Evolutionary conservation across 192 early-diverging fungal genomes (phyloP).

Genomic region (Backusella psychrophila): DNA sequence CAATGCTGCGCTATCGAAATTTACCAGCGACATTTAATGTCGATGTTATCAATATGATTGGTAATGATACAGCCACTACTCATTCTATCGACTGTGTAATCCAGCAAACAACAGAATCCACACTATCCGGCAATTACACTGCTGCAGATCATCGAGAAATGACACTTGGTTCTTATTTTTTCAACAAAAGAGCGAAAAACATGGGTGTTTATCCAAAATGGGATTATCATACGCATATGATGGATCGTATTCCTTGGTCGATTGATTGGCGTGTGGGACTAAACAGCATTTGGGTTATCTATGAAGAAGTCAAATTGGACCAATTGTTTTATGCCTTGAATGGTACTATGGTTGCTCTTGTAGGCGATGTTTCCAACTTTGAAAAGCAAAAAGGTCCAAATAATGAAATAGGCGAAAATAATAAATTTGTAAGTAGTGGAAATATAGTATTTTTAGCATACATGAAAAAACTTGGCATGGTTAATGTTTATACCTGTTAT

Average conservation of each 20-base stretch:
- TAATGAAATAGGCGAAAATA: background rate
- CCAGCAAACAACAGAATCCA: background rate
- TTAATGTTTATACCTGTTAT: background rate
- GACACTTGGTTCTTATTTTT: constrained; percentile 69
- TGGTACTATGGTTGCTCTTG: constrained; percentile 78
- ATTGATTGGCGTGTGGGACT: constrained; percentile 56
- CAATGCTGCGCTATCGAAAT: constrained; percentile 34
- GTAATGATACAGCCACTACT: background rate
- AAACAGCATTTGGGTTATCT: constrained; percentile 66
- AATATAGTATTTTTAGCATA: background rate
- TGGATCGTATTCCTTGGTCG: constrained; percentile 53
- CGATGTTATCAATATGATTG: background rate
- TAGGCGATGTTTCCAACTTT: constrained; percentile 43
- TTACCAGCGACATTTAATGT: constrained; percentile 43
- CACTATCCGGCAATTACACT: constrained; percentile 39
- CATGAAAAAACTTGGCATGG: background rate
- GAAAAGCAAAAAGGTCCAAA: background rate
- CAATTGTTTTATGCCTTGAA: constrained; percentile 85
- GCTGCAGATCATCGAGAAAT: constrained; percentile 68
- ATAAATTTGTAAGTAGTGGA: background rate
- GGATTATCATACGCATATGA: constrained; percentile 53
- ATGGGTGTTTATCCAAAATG: constrained; percentile 34
- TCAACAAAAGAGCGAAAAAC: constrained; percentile 25
- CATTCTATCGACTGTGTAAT: background rate
- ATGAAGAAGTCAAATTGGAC: constrained; percentile 73